Evolutionary conservation across 176 grass and related monocot species (phyloP), one percentile per base, ranked within the genome.

Genomic region (Phyllostachys edulis): DNA sequence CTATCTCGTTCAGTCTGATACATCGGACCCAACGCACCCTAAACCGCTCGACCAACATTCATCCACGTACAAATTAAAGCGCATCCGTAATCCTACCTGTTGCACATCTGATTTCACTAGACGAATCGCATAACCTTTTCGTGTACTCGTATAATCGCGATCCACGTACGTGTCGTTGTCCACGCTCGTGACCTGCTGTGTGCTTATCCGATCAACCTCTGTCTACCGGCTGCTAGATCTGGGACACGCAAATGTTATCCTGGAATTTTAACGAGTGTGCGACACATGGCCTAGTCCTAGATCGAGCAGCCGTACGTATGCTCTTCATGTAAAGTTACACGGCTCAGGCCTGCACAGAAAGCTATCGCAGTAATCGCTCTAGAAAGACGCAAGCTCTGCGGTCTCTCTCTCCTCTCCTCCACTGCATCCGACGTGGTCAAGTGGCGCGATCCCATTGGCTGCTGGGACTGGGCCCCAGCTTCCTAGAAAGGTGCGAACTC

Each of bases 191-290:
- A 56, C 61, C 10, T 24, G 71, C 2, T 12, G 51, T 4, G 17
- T 27, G 4, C 41, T n/a, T 2, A 20, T 10, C 40, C 16, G 32
- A 73, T 61, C 6, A 55, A 5, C 23, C 24, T 29, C 16, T 50
- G 5, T 11, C 41, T 13, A 7, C 20, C 45, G 3, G 50, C 59
- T 16, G n/a, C 71, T 18, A 27, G 51, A 75, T n/a, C 36, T 42
- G 79, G 50, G 49, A 50, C 62, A 60, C 78, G 62, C 85, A 67
- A 56, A 59, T 23, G 77, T 41, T 67, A 82, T 77, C 86, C 50
- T 45, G 21, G 50, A 50, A 10, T 6, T 8, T 4, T 45, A 2
- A 4, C 44, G 6, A 1, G 41, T 15, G 13, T 0, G 55, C 27
- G 55, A 73, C 80, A 49, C 80, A 0, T 72, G 66, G n/a, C 79